Base-by-base conservation (phyloP, 2,329 filamentous ascomycete species). In the Exophiala mesophila region DNA sequence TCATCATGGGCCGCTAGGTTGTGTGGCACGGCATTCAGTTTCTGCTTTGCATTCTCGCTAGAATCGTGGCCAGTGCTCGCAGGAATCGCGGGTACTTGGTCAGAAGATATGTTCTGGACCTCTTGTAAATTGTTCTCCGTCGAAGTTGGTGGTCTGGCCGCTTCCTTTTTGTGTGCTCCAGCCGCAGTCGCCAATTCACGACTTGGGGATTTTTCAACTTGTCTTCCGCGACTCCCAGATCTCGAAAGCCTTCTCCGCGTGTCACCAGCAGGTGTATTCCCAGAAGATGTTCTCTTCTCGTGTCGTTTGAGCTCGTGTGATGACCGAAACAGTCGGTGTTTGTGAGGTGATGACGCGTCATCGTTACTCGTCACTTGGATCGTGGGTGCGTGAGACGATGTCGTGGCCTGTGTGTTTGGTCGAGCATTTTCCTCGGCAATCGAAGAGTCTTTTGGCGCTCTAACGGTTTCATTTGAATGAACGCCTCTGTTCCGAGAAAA, bases 311-410 rank as follows among this genome's bases (percentile, higher is more conserved):
- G 54, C 2, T 64, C 63, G 21, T 62, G 59, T 13, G 59, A 58
- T 29, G 57, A 49, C 21, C 56, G 57, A 9, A 61, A 39, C 6
- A 55, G 39, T 30, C 54, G 55, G 17, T 58, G 53, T 31, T 52
- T 56, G 21, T 61, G 67, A 57, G 49, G 50, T 3, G 55, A 45
- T 12, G 29, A 36, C 4, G 53, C 45, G 5, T 52, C 55, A 41
- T 74, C 65, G 42, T 87, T 84, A 44, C 78, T 77, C 0, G 82
- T 92, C 18, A 94, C 75, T 43, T 92, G 85, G 47, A 94, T 89
- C 1, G 80, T 74, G 2, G 88, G 87, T 21, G 82, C 73, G 40
- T 66, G 59, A 3, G 57, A 47, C 18, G 53, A 54, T 28, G 47
- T 43, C 16, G 46, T 50, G 5, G 29, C 24, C 26, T 30, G 45